phyloP scores from a whole-genome alignment of 106 monocot species.

The Acorus calamus region DNA sequence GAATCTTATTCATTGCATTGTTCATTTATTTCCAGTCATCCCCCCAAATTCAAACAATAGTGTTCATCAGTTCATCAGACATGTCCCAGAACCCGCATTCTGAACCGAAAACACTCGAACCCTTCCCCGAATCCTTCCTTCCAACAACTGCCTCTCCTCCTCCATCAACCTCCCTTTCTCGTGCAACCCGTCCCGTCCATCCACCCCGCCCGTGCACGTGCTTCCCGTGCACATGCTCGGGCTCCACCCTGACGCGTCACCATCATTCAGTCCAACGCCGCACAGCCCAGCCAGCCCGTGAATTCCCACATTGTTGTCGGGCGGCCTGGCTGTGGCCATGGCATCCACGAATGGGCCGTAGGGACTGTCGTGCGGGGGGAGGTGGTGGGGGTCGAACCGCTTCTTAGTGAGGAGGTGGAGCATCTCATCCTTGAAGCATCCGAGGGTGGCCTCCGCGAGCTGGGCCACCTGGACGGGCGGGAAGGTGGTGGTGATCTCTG shows the following conservation, averaged over 20 bases:
- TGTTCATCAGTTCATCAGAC: slow-evolving; percentile 68
- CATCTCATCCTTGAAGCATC: slow-evolving; percentile 99
- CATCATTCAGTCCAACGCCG: slow-evolving; percentile 13
- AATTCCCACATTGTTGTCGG: too few relatives aligned
- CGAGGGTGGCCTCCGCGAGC: slow-evolving; percentile 94
- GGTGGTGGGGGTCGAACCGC: slow-evolving; percentile 21
- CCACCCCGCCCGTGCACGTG: slow-evolving; percentile 23
- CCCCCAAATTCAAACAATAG: slow-evolving; percentile 10
- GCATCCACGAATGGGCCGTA: not conserved
- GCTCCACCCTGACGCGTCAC: slow-evolving; percentile 40
- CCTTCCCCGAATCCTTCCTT: slow-evolving; percentile 16
- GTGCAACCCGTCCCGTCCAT: slow-evolving; percentile 5
- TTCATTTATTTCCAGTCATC: too few relatives aligned
- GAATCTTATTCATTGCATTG: too few relatives aligned
- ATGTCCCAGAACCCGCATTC: slow-evolving; percentile 84
- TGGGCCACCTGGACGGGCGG: slow-evolving; percentile 82
- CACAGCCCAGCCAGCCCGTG: slow-evolving; percentile 14
- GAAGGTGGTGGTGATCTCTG: slow-evolving; percentile 89
- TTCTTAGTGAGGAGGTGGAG: slow-evolving; percentile 90
- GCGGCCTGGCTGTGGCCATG: not conserved
- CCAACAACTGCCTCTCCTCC: slow-evolving; percentile 21
- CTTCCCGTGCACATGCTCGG: slow-evolving; percentile 42
- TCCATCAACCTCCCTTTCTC: slow-evolving; percentile 18
- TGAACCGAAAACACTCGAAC: slow-evolving; percentile 22
- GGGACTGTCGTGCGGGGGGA: not conserved